These are phyloP conservation scores for Aspergillus nomiae DNA, from an alignment of 2,329 filamentous ascomycete species.

Conservation along the genomic window DNA sequence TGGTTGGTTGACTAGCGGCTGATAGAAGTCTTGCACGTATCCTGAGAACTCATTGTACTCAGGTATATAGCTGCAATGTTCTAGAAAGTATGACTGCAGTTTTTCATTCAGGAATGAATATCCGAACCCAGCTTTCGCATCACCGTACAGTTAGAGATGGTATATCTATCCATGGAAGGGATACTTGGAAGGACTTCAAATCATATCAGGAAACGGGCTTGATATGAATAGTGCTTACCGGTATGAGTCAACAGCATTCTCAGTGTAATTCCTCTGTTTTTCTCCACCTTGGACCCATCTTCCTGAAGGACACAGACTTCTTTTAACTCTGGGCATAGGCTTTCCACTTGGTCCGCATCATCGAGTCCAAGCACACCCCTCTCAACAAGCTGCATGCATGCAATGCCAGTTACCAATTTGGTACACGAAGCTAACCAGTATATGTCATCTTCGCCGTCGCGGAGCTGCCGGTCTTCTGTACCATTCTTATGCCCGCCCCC, in stretches of 20 bases:
- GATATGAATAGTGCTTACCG: neutral
- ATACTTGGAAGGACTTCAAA: too few species aligned
- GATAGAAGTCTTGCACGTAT: neutral
- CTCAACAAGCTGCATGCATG: neutral
- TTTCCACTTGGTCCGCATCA: neutral
- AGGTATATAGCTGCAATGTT: neutral
- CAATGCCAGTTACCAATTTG: neutral
- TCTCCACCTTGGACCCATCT: neutral
- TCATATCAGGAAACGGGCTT: too few species aligned
- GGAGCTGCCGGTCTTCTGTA: neutral
- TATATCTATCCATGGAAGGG: neutral
- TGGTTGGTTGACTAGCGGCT: neutral
- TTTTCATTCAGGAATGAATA: neutral
- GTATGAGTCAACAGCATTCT: neutral
- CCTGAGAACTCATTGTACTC: neutral
- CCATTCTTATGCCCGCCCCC: neutral
- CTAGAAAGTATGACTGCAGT: neutral
- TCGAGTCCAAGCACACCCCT: neutral
- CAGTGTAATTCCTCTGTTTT: neutral
- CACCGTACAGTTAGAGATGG: too few species aligned
- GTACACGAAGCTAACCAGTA: neutral
- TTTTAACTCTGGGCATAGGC: neutral
- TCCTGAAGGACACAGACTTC: neutral
- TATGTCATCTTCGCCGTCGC: neutral
- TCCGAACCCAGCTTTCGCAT: neutral